Conservation (phyloP, 768 basidiomycete genomes). For the Kwoniella sp. region DNA sequence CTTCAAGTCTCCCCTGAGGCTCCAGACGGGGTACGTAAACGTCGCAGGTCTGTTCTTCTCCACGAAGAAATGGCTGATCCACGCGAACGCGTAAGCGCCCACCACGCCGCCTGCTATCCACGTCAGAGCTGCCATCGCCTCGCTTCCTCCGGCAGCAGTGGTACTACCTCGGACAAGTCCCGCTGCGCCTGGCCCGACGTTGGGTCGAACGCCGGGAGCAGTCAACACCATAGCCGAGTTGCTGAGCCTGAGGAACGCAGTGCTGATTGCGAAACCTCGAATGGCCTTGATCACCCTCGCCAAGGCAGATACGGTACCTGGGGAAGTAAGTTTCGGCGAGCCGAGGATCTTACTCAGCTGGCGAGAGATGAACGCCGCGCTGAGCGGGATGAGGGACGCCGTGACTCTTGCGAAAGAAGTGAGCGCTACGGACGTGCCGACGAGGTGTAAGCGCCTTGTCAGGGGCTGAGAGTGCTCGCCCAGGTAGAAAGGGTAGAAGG, state of each 20-base stretch:
- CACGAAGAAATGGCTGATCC: slow-evolving; percentile 45
- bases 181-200: background rate
- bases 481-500: slow-evolving; percentile 49
- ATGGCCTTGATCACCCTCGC: slow-evolving; percentile 9
- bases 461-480: slow-evolving; percentile 42
- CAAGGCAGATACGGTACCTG: slow-evolving; percentile 5
- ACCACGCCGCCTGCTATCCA: slow-evolving; percentile 25
- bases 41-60: slow-evolving; percentile 47
- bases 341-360: slow-evolving; percentile 4
- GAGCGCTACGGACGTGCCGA: slow-evolving; percentile 35
- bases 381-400: slow-evolving; percentile 26
- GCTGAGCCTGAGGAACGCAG: background rate
- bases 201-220: background rate
- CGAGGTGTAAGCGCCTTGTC: slow-evolving; percentile 38
- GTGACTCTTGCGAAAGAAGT: slow-evolving; percentile 25
- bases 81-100: slow-evolving; percentile 39
- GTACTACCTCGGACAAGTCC: background rate
- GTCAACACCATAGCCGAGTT: background rate
- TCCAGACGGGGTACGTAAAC: slow-evolving; percentile 42
- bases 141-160: background rate
- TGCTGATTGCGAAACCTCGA: slow-evolving; percentile 7
- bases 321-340: background rate
- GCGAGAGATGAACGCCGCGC: background rate
- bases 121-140: slow-evolving; percentile 18
- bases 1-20: slow-evolving; percentile 37